A percentile compares a stretch with the other conserved stretches of the same genome.
These are phyloP conservation scores for Aspergillus oerlinghausenensis DNA, from an alignment of 2,329 filamentous ascomycete genomes.

Conservation along the genomic window DNA sequence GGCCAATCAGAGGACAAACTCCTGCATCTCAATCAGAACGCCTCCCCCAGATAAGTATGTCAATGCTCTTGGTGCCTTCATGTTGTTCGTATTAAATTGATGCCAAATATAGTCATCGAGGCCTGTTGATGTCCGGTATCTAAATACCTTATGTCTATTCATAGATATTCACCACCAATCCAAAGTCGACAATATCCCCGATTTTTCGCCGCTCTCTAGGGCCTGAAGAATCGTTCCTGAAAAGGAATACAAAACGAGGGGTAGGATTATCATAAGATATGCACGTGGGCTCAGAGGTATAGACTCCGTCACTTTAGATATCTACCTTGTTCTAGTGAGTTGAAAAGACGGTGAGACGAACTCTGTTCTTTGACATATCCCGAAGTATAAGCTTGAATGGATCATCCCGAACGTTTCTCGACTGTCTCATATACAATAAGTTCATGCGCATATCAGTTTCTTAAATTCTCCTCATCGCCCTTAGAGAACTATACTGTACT, in stretches of 20 bases:
- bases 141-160: not conserved
- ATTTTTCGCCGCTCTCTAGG: not conserved
- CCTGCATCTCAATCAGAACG: not conserved
- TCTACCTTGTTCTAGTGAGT: not conserved
- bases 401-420: not conserved
- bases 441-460: not conserved
- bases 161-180: not conserved
- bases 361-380: not conserved
- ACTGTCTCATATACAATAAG: not conserved
- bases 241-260: not conserved
- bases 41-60: not conserved
- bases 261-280: not conserved
- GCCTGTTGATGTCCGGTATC: not conserved
- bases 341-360: not conserved
- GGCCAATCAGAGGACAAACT: conserved; percentile 1
- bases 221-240: not conserved
- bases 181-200: not conserved
- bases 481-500: not conserved
- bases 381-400: not conserved
- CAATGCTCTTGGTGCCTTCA: not conserved
- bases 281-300: no score
- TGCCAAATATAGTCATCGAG: not conserved
- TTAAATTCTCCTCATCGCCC: not conserved
- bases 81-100: not conserved
- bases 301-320: not conserved